A percentile compares a stretch with the other conserved stretches of the same genome.
phyloP scores from a whole-genome alignment of 2,329 filamentous ascomycete species.

The Xylaria digitata region DNA sequence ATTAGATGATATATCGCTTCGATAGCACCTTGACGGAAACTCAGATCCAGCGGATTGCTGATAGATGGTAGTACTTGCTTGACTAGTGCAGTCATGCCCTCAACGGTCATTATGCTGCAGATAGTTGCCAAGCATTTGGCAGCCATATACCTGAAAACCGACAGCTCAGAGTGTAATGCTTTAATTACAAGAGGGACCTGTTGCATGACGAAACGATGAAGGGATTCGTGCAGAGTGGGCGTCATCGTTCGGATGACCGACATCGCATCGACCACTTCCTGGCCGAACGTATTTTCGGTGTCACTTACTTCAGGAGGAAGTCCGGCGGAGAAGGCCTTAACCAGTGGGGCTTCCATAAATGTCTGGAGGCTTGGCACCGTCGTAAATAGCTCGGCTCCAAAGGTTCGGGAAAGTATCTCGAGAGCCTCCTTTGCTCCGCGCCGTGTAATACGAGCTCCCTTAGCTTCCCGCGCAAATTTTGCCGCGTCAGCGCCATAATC shows the following conservation, averaged over 20 bases:
- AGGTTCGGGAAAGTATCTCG: conserved; percentile 84
- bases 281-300: conserved; percentile 80
- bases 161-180: conserved; percentile 86
- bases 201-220: conserved; percentile 83
- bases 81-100: conserved; percentile 95
- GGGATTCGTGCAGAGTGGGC: conserved; percentile 82
- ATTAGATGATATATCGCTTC: conserved; percentile 98
- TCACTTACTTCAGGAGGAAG: conserved; percentile 80
- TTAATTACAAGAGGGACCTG: conserved; percentile 88
- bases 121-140: conserved; percentile 98
- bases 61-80: conserved; percentile 93
- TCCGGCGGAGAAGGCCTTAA: conserved; percentile 76
- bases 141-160: conserved; percentile 94
- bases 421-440: conserved; percentile 94
- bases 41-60: conserved; percentile 87
- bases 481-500: conserved; percentile 87
- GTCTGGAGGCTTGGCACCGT: conserved; percentile 83
- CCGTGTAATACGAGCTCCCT: conserved; percentile 87
- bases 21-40: conserved; percentile 90
- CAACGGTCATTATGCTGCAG: conserved; percentile 94
- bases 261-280: conserved; percentile 93
- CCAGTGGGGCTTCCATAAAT: conserved; percentile 85
- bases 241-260: conserved; percentile 91
- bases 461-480: conserved; percentile 89
- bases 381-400: conserved; percentile 81